Evolutionary conservation across 2,329 filamentous ascomycete species (phyloP).

Genomic region (Arthroderma sp.): DNA sequence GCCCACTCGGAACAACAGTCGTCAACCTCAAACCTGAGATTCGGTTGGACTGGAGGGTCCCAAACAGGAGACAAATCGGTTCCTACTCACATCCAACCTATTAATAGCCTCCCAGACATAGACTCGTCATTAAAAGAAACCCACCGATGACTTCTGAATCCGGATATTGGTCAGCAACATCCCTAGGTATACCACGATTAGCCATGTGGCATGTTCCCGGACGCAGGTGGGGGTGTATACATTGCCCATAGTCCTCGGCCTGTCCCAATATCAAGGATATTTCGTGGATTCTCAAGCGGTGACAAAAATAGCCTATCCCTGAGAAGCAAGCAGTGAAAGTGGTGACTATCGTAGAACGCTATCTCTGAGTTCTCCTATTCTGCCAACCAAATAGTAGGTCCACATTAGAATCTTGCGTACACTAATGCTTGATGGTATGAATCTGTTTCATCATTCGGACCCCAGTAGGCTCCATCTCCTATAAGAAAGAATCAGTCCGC

Average conservation of each 20-base stretch:
- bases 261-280: slow-evolving; percentile 9
- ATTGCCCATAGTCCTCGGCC: slow-evolving; percentile 33
- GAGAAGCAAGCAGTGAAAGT: slow-evolving; percentile 18
- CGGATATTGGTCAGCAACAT: slow-evolving; percentile 32
- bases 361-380: slow-evolving; percentile 3
- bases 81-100: no score
- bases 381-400: no score
- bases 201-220: not conserved
- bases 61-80: slow-evolving; percentile 29
- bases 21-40: slow-evolving; percentile 25
- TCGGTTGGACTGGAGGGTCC: slow-evolving; percentile 19
- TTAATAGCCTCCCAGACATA: no score
- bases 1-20: slow-evolving; percentile 28
- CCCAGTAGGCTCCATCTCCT: slow-evolving; percentile 21
- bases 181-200: slow-evolving; percentile 12
- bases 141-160: slow-evolving; percentile 24
- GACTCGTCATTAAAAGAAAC: no score
- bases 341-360: slow-evolving; percentile 13
- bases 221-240: not conserved
- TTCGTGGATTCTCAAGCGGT: slow-evolving; percentile 15
- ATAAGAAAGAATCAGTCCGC: not conserved
- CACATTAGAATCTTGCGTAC: slow-evolving; percentile 9
- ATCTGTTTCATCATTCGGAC: slow-evolving; percentile 19
- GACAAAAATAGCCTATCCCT: slow-evolving; percentile 19
- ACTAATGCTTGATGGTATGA: slow-evolving; percentile 16